Evolutionary conservation across 495 filamentous ascomycete species (phyloP), one percentile per base, ranked within the genome.

Genomic region (Aspergillus panamensis): DNA sequence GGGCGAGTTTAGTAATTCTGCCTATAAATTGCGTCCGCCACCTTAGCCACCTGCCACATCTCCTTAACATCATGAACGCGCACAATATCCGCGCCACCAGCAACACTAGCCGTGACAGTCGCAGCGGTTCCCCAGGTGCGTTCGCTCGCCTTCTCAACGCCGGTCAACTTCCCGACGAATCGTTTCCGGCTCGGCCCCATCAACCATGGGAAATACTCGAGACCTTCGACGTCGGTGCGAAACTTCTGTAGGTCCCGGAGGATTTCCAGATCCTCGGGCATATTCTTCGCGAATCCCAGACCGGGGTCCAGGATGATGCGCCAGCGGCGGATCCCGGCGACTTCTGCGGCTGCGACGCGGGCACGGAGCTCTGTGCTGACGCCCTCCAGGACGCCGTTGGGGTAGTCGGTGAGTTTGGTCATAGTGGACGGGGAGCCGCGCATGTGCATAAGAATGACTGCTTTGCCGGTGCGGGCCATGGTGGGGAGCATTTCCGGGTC

Each of bases 241-340:
- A 97, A 61, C 51, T 82, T 78, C 12, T 77, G 76, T 35, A 97
- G 69, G 1, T 82, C 69, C 13, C 89, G 75, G 49, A 98, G 72
- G 8, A 98, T 73, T 54, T 91, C 84, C 20, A 98, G 69, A 71
- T 96, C 96, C 67, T 96, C 88, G 19, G 78, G 77, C 60, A 83
- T 80, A 2, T 82, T 82, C 74, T 98, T 98, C 20, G 94, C 90
- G 60, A 98, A 98, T 0, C 94, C 94, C 9, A 98, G 83, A 0
- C 94, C 94, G 0, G 94, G 94, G 64, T 98, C 94, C 3, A 98
- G 82, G 44, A 97, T 87, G 47, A 98, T 92, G 43, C 94, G 88
- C 94, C 94, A 98, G 12, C 93, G 83, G 0, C 88, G 78, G 8
- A 98, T 81, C 1, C 94, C 94, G 2, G 91, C 90, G 37, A 75